A percentile compares a stretch with the other conserved stretches of the same genome.
Conservation (phyloP, 1,139 yeast species). For the Geotrichum histeridarum region DNA sequence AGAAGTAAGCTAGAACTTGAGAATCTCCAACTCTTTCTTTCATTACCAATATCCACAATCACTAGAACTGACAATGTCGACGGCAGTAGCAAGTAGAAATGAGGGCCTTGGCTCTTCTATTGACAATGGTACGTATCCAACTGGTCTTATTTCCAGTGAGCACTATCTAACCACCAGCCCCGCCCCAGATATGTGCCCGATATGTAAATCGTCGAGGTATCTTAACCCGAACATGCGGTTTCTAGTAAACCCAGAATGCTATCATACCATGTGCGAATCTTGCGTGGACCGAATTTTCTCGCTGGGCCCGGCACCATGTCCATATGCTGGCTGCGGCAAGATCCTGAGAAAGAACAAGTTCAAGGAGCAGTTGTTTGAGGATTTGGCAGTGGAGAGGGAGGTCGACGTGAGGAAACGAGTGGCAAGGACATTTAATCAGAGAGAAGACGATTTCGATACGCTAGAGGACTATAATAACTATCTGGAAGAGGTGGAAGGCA, state of each 20-base stretch:
- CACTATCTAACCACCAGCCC: background rate
- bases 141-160: background rate
- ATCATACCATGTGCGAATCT: slow-evolving; percentile 93
- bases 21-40: background rate
- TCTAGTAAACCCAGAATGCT: slow-evolving; percentile 92
- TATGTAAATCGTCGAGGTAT: slow-evolving; percentile 92
- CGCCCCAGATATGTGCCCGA: slow-evolving; percentile 79
- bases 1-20: too few species aligned
- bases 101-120: background rate
- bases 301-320: slow-evolving; percentile 94
- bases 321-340: slow-evolving; percentile 86
- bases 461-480: slow-evolving; percentile 65
- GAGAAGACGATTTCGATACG: slow-evolving; percentile 63
- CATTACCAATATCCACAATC: background rate
- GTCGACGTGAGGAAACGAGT: slow-evolving; percentile 85
- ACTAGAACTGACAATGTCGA: background rate
- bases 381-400: slow-evolving; percentile 81
- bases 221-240: slow-evolving; percentile 90
- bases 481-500: slow-evolving; percentile 75
- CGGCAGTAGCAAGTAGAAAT: background rate
- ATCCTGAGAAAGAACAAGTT: slow-evolving; percentile 81
- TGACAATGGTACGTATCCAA: background rate
- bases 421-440: slow-evolving; percentile 70
- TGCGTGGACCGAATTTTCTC: slow-evolving; percentile 94
- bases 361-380: slow-evolving; percentile 89